Conservation (phyloP, 805 yeast genomes). For the Nakazawaea anatomiae region DNA sequence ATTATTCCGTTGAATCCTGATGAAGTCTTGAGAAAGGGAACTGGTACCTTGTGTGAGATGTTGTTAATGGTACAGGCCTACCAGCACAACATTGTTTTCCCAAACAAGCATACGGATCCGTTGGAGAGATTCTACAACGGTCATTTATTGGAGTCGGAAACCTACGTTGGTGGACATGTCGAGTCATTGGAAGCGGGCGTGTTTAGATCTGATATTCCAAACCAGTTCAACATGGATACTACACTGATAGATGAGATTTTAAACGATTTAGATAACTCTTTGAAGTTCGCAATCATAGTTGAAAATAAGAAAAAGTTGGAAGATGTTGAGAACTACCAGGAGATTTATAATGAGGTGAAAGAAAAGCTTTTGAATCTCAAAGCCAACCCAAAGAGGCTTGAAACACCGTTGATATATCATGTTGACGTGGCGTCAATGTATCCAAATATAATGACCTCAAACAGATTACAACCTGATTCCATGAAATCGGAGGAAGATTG, state of each 20-base stretch:
- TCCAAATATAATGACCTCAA: conserved; percentile 97
- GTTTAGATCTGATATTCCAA: conserved; percentile 80
- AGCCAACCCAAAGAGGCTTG: conserved; percentile 57
- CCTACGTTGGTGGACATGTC: conserved; percentile 98
- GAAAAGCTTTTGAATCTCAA: conserved; percentile 51
- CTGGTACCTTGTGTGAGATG: conserved; percentile 99
- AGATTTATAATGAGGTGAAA: conserved; percentile 56
- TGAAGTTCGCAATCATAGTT: conserved; percentile 77
- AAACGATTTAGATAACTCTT: conserved; percentile 65
- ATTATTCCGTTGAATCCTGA: conserved; percentile 96
- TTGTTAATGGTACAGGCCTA: conserved; percentile 94
- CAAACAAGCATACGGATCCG: conserved; percentile 92
- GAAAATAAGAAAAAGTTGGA: conserved; percentile 71
- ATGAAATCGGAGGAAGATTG: conserved; percentile 94
- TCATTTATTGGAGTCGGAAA: conserved; percentile 88
- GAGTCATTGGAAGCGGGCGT: conserved; percentile 98
- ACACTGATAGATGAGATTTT: conserved; percentile 76
- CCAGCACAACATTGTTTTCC: conserved; percentile 66
- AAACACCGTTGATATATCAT: conserved; percentile 86
- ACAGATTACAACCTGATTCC: conserved; percentile 95
- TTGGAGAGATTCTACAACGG: conserved; percentile 94
- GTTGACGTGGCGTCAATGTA: conserved; percentile 99
- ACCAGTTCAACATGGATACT: conserved; percentile 73
- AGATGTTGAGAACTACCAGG: conserved; percentile 77
- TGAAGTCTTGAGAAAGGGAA: conserved; percentile 92